phyloP scores from a whole-genome alignment of 768 basidiomycete genomes.

The Mycena metata region DNA sequence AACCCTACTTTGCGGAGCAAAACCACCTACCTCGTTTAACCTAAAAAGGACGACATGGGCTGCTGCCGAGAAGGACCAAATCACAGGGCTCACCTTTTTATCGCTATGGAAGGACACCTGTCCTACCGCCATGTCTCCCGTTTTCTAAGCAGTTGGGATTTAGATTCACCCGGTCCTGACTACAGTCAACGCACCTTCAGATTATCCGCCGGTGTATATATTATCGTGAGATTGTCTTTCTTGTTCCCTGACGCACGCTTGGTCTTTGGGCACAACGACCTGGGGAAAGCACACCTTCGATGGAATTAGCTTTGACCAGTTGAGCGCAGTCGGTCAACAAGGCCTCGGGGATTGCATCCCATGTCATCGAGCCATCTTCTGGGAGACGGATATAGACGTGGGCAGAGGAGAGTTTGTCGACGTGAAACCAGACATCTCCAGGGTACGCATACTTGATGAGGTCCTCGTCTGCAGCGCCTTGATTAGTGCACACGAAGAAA shows the following conservation, averaged over 20 bases:
- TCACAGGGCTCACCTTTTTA: conserved; percentile 69
- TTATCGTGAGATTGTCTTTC: conserved; percentile 92
- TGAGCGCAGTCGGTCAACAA: conserved; percentile 91
- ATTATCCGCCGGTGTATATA: conserved; percentile 94
- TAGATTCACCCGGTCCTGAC: background rate
- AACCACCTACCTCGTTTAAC: conserved; percentile 78
- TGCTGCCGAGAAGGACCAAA: conserved; percentile 1
- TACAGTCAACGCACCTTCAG: conserved; percentile 73
- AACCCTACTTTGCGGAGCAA: background rate
- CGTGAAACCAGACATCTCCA: conserved; percentile 94
- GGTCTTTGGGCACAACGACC: background rate
- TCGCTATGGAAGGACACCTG: conserved; percentile 96
- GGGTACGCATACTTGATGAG: conserved; percentile 94
- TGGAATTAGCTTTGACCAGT: conserved; percentile 97
- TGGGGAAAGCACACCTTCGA: conserved; percentile 74
- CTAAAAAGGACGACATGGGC: conserved; percentile 48
- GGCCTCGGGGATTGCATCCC: conserved; percentile 88
- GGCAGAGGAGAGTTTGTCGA: conserved; percentile 97
- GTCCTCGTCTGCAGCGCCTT: conserved; percentile 83
- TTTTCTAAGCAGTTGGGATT: conserved; percentile 72
- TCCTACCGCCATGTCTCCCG: conserved; percentile 97
- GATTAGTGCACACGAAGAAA: background rate
- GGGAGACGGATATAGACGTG: conserved; percentile 97
- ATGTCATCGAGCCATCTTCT: conserved; percentile 69
- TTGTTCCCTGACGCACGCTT: conserved; percentile 83